Evolutionary conservation across 2,329 filamentous ascomycete species (phyloP).

Genomic region (Pseudogymnoascus sp.): DNA sequence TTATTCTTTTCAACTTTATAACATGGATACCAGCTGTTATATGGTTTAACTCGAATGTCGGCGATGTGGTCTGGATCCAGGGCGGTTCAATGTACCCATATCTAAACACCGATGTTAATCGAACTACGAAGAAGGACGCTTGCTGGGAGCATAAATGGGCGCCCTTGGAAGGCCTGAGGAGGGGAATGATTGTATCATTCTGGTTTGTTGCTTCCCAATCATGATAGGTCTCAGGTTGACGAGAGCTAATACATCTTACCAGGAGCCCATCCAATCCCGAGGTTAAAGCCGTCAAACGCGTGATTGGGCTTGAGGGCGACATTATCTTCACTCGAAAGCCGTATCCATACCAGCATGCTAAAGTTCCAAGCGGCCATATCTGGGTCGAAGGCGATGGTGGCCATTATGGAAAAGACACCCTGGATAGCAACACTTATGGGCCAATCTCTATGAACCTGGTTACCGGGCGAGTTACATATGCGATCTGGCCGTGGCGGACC

Average conservation of each 20-base stretch:
- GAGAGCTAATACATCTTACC: not conserved
- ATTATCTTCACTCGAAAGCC: slow-evolving; percentile 57
- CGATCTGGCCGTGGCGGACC: slow-evolving; percentile 60
- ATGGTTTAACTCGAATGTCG: slow-evolving; percentile 53
- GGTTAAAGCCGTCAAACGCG: slow-evolving; percentile 66
- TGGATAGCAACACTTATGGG: slow-evolving; percentile 87
- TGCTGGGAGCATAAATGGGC: slow-evolving; percentile 52
- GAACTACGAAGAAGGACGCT: slow-evolving; percentile 45
- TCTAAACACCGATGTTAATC: slow-evolving; percentile 58
- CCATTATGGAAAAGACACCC: slow-evolving; percentile 50
- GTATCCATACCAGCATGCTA: slow-evolving; percentile 46
- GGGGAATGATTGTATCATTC: slow-evolving; percentile 70
- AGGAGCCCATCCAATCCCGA: slow-evolving; percentile 67
- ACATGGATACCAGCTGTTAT: slow-evolving; percentile 56
- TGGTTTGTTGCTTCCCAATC: slow-evolving; percentile 36
- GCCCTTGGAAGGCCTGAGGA: slow-evolving; percentile 47
- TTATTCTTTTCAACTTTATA: slow-evolving; percentile 43
- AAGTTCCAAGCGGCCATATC: slow-evolving; percentile 74
- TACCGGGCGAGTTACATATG: slow-evolving; percentile 62
- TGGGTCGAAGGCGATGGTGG: slow-evolving; percentile 90
- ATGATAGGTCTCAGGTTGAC: not conserved
- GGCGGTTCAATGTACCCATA: slow-evolving; percentile 71
- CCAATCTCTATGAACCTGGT: slow-evolving; percentile 70
- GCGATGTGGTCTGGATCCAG: slow-evolving; percentile 47
- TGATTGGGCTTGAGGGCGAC: slow-evolving; percentile 76